Evolutionary conservation across 345 rosid species (phyloP).

Genomic region (Euphorbia peplus): DNA sequence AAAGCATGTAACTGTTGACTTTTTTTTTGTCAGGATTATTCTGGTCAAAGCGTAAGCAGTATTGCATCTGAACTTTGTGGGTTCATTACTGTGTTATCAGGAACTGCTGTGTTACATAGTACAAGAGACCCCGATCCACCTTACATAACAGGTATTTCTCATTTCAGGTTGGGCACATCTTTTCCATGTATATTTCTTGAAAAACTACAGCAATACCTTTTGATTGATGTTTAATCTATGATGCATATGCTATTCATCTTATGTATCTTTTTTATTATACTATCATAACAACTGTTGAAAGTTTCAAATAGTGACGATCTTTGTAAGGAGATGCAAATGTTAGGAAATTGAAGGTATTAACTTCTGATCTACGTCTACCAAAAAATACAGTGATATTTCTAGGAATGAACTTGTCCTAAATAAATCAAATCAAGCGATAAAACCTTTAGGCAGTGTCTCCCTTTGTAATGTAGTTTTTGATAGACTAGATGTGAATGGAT

Average conservation of each 20-base stretch:
- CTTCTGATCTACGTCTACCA: background rate
- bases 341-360: background rate
- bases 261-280: background rate
- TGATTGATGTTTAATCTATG: background rate
- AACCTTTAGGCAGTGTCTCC: too few species aligned
- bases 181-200: background rate
- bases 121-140: constrained; percentile 68
- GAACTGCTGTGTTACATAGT: constrained; percentile 64
- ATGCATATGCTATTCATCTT: constrained; percentile 2
- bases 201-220: background rate
- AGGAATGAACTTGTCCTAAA: background rate
- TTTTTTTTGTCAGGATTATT: constrained; percentile 48
- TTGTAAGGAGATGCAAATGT: background rate
- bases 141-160: constrained; percentile 48
- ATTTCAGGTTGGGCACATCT: background rate
- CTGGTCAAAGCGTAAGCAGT: constrained; percentile 73
- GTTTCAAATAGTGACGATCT: background rate
- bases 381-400: background rate
- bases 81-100: constrained; percentile 65
- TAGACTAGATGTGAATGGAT: too few species aligned
- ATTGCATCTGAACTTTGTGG: constrained; percentile 76
- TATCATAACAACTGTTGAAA: background rate
- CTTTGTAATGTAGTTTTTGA: too few species aligned
- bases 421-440: too few species aligned
- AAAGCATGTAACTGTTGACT: background rate